Evolutionary conservation across 1,139 yeast species (phyloP), one percentile per base, ranked within the genome.

Genomic region (Pichia sp.): DNA sequence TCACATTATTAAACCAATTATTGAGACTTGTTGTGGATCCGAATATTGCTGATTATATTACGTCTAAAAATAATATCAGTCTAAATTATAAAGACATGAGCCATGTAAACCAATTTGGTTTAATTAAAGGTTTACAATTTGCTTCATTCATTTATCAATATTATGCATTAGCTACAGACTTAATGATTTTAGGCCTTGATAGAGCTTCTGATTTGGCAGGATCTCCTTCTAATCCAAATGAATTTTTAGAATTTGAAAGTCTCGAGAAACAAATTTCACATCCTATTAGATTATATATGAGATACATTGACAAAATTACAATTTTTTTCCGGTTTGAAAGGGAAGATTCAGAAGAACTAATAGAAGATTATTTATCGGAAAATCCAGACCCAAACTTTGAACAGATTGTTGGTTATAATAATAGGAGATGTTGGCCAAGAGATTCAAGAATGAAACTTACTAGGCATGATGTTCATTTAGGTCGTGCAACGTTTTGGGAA

Each of bases 401-500:
- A 57, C 83, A 82, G 54, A 80, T 82, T n/a, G 79, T 84, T 25
- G 95, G 95, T 0, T 92, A 90, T 62, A 87, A 86, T 55, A 87
- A 87, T 55, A 87, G 85, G 55, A 80, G 80, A 43, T 89, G 97
- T 60, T 94, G 99, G 99, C 97, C 98, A 4, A 70, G 87, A 41
- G 98, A 92, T 61, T 69, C 82, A 20, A 74, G 97, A 51, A 92
- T 94, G 98, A 77, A 90, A 54, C 67, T 92, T 42, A 82, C 90
- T 80, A 73, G 97, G 40, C 84, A 82, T 51, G 98, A 94, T 66
- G 97, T 92, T 4, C 86, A 89, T 54, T 70, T 92, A 4, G 98
- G 97, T 1, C 72, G 94, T 47, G 97, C 98, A 1, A 84, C 81
- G 0, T 87, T 85, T 61, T 89, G 97, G 96, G 97, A 92, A 62